Evolutionary conservation across 805 yeast genomes (phyloP).

Genomic region (Sugiyamaella smithiae): DNA sequence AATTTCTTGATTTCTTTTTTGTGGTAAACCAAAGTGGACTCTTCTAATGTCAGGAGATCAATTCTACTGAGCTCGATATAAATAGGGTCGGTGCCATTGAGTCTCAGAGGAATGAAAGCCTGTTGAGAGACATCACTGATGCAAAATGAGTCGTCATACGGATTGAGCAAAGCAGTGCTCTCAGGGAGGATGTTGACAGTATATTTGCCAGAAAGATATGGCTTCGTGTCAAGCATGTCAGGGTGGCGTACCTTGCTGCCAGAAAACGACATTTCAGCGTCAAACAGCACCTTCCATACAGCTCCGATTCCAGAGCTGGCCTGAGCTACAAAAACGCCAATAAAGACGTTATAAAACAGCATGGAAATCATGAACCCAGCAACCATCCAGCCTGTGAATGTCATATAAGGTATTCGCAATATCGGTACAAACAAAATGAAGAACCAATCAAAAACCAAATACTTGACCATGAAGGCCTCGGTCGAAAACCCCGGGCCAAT

Average conservation of each 20-base stretch:
- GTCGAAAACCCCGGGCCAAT: constrained; percentile 38
- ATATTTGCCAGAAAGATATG: constrained; percentile 81
- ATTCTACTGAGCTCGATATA: constrained; percentile 61
- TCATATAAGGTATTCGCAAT: constrained; percentile 71
- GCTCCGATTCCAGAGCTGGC: constrained; percentile 23
- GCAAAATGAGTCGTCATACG: constrained; percentile 66
- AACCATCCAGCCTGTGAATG: constrained; percentile 58
- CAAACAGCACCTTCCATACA: constrained; percentile 26
- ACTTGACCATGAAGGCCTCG: constrained; percentile 63
- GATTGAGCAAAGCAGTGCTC: constrained; percentile 80
- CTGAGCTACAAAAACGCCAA: constrained; percentile 40
- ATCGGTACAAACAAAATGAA: constrained; percentile 70
- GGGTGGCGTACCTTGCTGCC: constrained; percentile 31
- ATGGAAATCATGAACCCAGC: constrained; percentile 46
- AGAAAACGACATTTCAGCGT: constrained; percentile 34
- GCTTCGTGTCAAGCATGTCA: constrained; percentile 35
- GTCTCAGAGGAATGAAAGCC: constrained; percentile 63
- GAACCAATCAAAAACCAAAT: constrained; percentile 67
- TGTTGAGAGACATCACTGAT: constrained; percentile 28
- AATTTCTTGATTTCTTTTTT: constrained; percentile 50
- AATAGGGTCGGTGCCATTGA: constrained; percentile 77
- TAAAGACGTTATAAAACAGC: constrained; percentile 49
- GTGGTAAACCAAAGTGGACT: constrained; percentile 51
- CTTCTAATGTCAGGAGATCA: constrained; percentile 51
- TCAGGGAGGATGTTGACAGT: constrained; percentile 89